These are phyloP conservation scores for Sicyos baderoa DNA, from an alignment of 306 rosid species.

Conservation along the genomic window DNA sequence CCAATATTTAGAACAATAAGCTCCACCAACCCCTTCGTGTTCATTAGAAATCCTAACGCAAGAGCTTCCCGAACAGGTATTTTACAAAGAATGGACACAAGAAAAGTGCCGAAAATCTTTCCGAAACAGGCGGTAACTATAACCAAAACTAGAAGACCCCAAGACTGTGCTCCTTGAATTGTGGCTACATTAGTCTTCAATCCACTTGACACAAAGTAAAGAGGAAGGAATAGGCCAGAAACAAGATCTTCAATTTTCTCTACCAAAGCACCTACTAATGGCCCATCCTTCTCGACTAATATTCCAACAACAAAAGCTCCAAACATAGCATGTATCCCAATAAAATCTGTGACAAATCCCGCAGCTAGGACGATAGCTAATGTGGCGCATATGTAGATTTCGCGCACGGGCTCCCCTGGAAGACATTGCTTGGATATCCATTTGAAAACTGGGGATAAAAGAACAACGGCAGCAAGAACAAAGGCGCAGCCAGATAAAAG, in stretches of 20 bases:
- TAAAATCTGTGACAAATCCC: slow-evolving; percentile 63
- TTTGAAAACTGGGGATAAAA: slow-evolving; percentile 53
- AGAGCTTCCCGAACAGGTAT: slow-evolving; percentile 61
- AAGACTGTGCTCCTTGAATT: slow-evolving; percentile 64
- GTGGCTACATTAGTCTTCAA: slow-evolving; percentile 72
- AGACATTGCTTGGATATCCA: slow-evolving; percentile 53
- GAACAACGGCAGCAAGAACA: slow-evolving; percentile 31
- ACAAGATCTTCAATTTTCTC: slow-evolving; percentile 90
- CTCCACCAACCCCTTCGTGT: slow-evolving; percentile 81
- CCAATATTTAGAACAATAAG: slow-evolving; percentile 88
- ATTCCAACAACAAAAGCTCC: slow-evolving; percentile 80
- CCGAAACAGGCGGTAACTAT: slow-evolving; percentile 70
- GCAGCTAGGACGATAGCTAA: slow-evolving; percentile 66
- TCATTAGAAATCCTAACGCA: slow-evolving; percentile 74
- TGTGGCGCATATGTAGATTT: slow-evolving; percentile 59
- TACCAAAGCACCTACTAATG: slow-evolving; percentile 59
- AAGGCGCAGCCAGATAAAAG: slow-evolving; percentile 54
- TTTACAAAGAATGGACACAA: slow-evolving; percentile 44
- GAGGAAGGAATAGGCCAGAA: slow-evolving; percentile 67
- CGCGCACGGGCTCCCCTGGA: slow-evolving; percentile 65
- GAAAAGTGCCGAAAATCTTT: slow-evolving; percentile 65
- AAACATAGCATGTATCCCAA: slow-evolving; percentile 90
- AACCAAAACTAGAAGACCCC: slow-evolving; percentile 72
- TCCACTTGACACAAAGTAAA: slow-evolving; percentile 85
- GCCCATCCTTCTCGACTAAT: slow-evolving; percentile 65